phyloP scores from a whole-genome alignment of 306 rosid species.

The Glycine tomentella region DNA sequence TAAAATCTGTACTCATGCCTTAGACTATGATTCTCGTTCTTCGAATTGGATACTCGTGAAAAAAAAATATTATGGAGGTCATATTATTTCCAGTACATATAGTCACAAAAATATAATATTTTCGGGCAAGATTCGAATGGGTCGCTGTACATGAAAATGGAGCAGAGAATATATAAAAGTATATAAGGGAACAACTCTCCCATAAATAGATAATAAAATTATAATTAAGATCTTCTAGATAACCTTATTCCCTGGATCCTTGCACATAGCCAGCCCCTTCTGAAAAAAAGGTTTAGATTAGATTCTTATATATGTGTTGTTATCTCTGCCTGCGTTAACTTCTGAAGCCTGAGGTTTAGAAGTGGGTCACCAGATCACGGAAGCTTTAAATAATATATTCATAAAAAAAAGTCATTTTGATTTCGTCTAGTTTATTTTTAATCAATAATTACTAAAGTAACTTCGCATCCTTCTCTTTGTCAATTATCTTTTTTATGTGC shows the following conservation, averaged over 20 bases:
- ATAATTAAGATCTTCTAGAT: neutral
- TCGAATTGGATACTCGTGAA: neutral
- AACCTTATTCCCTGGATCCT: no score
- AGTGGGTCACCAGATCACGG: no score
- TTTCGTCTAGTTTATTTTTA: no score
- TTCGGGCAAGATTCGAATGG: no score
- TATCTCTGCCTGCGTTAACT: neutral
- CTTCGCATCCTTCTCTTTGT: no score
- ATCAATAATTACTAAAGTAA: neutral
- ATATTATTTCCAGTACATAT: neutral
- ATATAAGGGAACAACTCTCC: neutral
- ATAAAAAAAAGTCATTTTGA: no score
- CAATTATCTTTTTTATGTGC: no score
- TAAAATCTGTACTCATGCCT: neutral
- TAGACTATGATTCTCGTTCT: neutral
- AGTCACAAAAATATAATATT: no score
- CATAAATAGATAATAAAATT: neutral
- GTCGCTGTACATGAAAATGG: neutral
- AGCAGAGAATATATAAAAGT: neutral
- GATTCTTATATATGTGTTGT: conserved; percentile 26
- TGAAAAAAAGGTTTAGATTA: conserved; percentile 21
- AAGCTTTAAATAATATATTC: neutral
- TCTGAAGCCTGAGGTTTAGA: neutral
- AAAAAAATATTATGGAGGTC: neutral
- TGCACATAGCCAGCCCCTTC: no score